Conservation (phyloP, 139 green algal species). For the Coelastrella sp. region DNA sequence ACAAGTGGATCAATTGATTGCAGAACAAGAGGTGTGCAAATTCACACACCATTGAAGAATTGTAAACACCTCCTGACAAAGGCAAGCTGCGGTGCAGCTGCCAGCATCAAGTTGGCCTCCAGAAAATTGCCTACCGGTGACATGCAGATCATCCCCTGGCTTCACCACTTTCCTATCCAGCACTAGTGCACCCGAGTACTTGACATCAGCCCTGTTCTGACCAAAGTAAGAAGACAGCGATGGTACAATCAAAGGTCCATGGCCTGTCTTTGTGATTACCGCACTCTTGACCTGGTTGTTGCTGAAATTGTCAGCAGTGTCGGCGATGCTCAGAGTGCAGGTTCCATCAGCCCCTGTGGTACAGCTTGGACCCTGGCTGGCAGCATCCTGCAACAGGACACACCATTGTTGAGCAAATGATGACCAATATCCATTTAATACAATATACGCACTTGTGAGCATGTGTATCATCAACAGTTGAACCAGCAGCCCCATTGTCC, state of each 20-base stretch:
- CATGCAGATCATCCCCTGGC: conserved; percentile 58
- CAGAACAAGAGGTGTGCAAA: no score
- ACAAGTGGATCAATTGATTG: no score
- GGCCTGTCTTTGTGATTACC: neutral
- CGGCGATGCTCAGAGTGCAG: conserved; percentile 1
- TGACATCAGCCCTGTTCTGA: neutral
- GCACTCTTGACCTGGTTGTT: neutral
- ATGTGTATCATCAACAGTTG: no score
- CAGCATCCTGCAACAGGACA: conserved; percentile 2
- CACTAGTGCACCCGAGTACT: conserved; percentile 42
- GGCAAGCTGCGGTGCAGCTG: no score
- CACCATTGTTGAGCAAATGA: no score
- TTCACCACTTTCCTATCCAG: conserved; percentile 57
- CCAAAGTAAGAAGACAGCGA: neutral
- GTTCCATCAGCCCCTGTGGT: conserved; percentile 29
- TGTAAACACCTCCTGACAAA: no score
- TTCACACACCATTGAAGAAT: no score
- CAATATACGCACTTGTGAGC: no score
- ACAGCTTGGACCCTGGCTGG: conserved; percentile 2
- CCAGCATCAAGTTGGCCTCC: no score
- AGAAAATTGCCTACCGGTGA: conserved; percentile 30
- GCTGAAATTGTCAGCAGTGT: neutral
- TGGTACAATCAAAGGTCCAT: conserved; percentile 33
- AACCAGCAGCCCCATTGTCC: no score
- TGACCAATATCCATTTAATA: no score